These are phyloP conservation scores for Fimicolochytrium jonesii DNA, from an alignment of 192 early-diverging fungal species.

Conservation along the genomic window DNA sequence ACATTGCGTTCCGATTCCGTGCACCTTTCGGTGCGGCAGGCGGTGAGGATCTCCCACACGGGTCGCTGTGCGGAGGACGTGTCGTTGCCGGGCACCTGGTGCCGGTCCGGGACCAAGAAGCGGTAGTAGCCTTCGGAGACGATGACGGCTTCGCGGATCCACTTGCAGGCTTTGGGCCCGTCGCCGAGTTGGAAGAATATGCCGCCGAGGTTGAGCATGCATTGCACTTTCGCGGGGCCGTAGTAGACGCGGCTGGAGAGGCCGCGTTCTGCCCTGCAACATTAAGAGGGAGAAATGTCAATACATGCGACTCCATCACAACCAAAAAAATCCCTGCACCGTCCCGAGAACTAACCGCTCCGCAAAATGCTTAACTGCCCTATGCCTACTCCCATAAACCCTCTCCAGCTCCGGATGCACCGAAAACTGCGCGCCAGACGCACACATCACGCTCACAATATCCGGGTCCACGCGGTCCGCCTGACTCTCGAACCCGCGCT, in stretches of 20 bases:
- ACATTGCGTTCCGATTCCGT: too few relatives aligned
- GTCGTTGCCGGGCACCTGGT: too few relatives aligned
- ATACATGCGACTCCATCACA: too few relatives aligned
- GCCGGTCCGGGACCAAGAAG: too few relatives aligned
- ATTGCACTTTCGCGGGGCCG: slow-evolving; percentile 3
- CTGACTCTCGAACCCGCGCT: too few relatives aligned
- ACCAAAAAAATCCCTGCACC: too few relatives aligned
- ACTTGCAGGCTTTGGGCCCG: slow-evolving; percentile 6
- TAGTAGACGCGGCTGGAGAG: neutral
- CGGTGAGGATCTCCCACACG: too few relatives aligned
- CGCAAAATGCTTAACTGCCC: slow-evolving; percentile 1
- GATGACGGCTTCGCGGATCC: slow-evolving; percentile 15
- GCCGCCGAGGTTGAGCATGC: slow-evolving; percentile 11
- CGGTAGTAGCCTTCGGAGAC: neutral
- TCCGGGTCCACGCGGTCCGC: neutral
- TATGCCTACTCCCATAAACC: slow-evolving; percentile 6
- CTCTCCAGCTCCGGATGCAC: slow-evolving; percentile 8
- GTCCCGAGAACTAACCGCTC: too few relatives aligned
- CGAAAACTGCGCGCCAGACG: slow-evolving; percentile 10
- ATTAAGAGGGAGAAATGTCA: too few relatives aligned
- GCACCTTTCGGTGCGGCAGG: too few relatives aligned
- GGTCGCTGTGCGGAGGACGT: too few relatives aligned
- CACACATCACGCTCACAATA: slow-evolving; percentile 3
- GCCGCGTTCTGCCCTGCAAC: neutral
- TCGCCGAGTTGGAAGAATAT: slow-evolving; percentile 10